Evolutionary conservation across 495 filamentous ascomycete species (phyloP).

Genomic region (Tuber aestivum): DNA sequence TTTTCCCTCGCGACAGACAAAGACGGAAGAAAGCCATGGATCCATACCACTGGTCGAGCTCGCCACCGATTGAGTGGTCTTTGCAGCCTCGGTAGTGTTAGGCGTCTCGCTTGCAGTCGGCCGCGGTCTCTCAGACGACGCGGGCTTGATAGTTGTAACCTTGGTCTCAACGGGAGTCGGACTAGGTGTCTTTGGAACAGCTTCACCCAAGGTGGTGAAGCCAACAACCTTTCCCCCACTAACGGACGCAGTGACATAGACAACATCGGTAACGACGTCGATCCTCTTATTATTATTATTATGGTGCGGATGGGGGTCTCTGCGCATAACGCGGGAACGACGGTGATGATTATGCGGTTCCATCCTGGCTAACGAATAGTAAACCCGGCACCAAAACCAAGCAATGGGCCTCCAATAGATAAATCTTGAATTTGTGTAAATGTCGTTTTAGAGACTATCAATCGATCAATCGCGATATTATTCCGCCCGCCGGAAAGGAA

Average conservation of each 20-base stretch:
- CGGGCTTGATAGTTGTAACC: slow-evolving; percentile 2
- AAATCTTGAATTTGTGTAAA: neutral
- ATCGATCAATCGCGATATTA: neutral
- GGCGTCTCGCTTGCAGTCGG: slow-evolving; percentile 10
- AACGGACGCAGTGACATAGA: slow-evolving; percentile 24
- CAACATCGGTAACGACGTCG: slow-evolving; percentile 17
- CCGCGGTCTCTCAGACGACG: slow-evolving; percentile 20
- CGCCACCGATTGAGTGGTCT: slow-evolving; percentile 9
- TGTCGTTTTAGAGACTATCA: neutral
- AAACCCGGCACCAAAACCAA: neutral
- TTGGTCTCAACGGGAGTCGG: slow-evolving; percentile 19
- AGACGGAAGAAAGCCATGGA: neutral
- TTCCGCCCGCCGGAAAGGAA: neutral
- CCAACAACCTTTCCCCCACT: slow-evolving; percentile 25
- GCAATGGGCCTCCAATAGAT: neutral
- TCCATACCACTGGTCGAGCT: slow-evolving; percentile 17
- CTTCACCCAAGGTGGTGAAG: slow-evolving; percentile 26
- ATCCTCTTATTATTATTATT: slow-evolving; percentile 20
- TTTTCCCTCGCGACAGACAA: neutral
- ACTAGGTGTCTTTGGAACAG: slow-evolving; percentile 21
- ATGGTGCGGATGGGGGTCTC: slow-evolving; percentile 20
- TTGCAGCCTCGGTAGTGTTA: slow-evolving; percentile 30
- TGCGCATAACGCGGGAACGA: slow-evolving; percentile 21
- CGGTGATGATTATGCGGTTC: slow-evolving; percentile 26
- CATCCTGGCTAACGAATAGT: slow-evolving; percentile 16